These are phyloP conservation scores for Taxillus chinensis DNA, from an alignment of 164 flowering plant genomes.

Conservation along the genomic window DNA sequence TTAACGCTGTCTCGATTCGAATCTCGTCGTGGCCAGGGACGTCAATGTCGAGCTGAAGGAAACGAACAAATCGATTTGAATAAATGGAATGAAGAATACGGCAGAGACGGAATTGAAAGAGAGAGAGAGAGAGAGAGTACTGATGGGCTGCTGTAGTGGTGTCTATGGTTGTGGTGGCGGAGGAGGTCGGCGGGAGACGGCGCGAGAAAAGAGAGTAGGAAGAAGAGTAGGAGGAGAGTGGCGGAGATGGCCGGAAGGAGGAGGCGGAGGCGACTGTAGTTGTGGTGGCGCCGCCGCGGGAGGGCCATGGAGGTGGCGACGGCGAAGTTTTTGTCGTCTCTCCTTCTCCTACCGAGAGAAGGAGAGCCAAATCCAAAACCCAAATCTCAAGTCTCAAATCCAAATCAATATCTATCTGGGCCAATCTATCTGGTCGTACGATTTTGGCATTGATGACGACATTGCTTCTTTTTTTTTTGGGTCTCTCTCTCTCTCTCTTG, in stretches of 20 bases:
- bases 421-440: too few species aligned
- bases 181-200: conserved; percentile 32
- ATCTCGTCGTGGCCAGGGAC: conserved; percentile 9
- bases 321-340: background rate
- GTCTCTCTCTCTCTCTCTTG: too few species aligned
- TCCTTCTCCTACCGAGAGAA: background rate
- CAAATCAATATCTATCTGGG: too few species aligned
- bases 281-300: conserved; percentile 44
- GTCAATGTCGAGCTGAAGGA: conserved; percentile 8
- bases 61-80: background rate
- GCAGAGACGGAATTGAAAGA: background rate
- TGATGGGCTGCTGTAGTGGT: conserved; percentile 5
- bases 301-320: conserved; percentile 21
- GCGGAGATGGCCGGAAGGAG: conserved; percentile 28
- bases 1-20: conserved; percentile 14
- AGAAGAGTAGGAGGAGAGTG: conserved; percentile 29
- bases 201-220: conserved; percentile 37
- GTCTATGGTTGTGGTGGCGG: conserved; percentile 6
- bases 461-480: too few species aligned
- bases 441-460: too few species aligned
- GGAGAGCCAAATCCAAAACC: too few species aligned
- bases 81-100: background rate
- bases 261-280: conserved; percentile 18
- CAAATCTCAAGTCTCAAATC: too few species aligned
- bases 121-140: conserved; percentile 14